Base-by-base conservation (phyloP, 495 filamentous ascomycete genomes). In the Podospora pseudoanserina region DNA sequence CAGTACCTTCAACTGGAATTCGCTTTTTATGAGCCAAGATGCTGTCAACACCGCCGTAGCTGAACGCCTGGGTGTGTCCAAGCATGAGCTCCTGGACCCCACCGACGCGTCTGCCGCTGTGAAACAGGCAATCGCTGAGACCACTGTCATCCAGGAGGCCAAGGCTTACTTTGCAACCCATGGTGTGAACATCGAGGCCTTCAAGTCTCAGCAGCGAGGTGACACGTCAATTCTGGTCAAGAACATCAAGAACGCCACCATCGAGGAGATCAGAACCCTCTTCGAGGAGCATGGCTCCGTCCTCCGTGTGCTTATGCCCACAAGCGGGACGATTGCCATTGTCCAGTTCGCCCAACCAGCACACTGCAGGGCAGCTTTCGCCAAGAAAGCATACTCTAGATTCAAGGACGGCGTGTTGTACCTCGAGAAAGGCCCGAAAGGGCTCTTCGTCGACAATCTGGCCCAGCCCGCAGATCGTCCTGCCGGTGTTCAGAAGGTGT, bases 1-100 rank as follows among this genome's bases (percentile, higher is more conserved):
- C 6, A 88, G 85, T 7, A 86, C 86, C 11, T 97, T 97, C 79
- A 97, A 91, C 76, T 99, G 95, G 96, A 99, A 98, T 81, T 93
- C 93, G 18, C 82, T 99, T 58, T 98, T 95, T 78, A 95, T 99
- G 93, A 97, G 90, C 78, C 92, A 96, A 80, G 94, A 99, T 83
- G 92, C 95, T 56, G 94, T 98, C 54, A 93, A 97, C 79, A 90
- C 91, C 56, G 94, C 93, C 16, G 87, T 97, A 58, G 91, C 96
- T 54, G 87, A 92, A 73, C 89, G 94, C 65, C 81, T 98, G 5
- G 93, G 93, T 18, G 85, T 98, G 28, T 88, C 90, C 18, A 99
- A 98, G 80, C 86, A 91, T 9, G 93, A 97, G 66, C 76, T 99
- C 27, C 81, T 99, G 54, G 93, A 99, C 78, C 95, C 95, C 7